Evolutionary conservation across 192 early-diverging fungal genomes (phyloP).

Genomic region (Powellomyces hirtus): DNA sequence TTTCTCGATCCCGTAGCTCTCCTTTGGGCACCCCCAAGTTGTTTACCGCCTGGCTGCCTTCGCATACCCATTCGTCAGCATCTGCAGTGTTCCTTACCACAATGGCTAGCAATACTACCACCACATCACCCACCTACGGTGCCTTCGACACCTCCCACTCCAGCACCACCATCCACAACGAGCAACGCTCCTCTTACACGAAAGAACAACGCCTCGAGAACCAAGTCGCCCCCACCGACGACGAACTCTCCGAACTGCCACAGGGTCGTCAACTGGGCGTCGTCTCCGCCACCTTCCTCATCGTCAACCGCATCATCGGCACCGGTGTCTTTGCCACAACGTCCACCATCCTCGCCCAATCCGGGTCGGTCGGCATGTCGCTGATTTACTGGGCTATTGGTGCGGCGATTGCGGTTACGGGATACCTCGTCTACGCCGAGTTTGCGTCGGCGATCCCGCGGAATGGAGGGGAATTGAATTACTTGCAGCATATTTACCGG

Average conservation of each 20-base stretch:
- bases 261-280: conserved; percentile 11
- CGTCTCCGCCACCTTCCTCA: conserved; percentile 19
- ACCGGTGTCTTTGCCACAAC: conserved; percentile 47
- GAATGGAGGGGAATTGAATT: conserved; percentile 59
- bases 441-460: conserved; percentile 35
- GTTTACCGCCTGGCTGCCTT: too few relatives aligned
- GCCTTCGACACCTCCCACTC: too few relatives aligned
- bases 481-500: conserved; percentile 15
- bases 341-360: conserved; percentile 29
- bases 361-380: conserved; percentile 42
- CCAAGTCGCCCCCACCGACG: background rate
- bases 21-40: too few relatives aligned
- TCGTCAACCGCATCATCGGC: conserved; percentile 41
- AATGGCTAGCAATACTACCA: too few relatives aligned
- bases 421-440: conserved; percentile 27
- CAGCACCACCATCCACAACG: too few relatives aligned
- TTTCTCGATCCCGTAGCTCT: too few relatives aligned
- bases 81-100: too few relatives aligned
- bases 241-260: background rate
- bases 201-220: background rate
- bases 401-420: conserved; percentile 33
- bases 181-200: background rate
- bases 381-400: conserved; percentile 44
- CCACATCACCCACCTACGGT: too few relatives aligned
- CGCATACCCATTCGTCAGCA: too few relatives aligned